Evolutionary conservation across 768 basidiomycete species (phyloP), one percentile per base, ranked within the genome.

Genomic region (Suillus decipiens): DNA sequence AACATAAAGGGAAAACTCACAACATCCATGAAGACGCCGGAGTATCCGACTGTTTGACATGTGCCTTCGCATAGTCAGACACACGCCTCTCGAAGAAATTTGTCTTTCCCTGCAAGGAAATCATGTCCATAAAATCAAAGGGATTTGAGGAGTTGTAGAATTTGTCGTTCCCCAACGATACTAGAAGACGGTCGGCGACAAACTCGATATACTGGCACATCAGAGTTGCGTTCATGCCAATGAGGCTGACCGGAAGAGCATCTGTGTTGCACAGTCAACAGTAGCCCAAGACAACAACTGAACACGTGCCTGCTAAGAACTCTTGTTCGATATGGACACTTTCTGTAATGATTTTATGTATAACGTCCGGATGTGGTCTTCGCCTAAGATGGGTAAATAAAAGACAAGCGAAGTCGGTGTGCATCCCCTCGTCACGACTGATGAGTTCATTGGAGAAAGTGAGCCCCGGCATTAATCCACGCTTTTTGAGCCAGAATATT

Each of bases 401-500:
- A 2, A 97, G 78, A 73, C 95, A 96, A 1, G 95, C 94, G 71
- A 97, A 96, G 75, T 98, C 95, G 71, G 95, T 96, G 76, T 98
- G 96, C 80, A 97, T 89, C 54, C 95, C 96, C 76, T 97, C 96
- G 67, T 97, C 96, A 19, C 96, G 86, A 62, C 90, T 92, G 77
- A 98, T 98, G 70, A 97, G 87, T 75, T 97, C 96, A 73, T 98
- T 98, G 15, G 95, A 96, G 77, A 96, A 97, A 0, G 96, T 94
- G 43, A 98, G 80, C n/a, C 96, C 96, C 31, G 95, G 94, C 95
- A 97, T 95, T 22, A 98, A 81, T 7, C 96, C 96, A 11, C 96
- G 87, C 79, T 97, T 97, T 85, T 97, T 97, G 66, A 98, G 71
- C 95, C 96, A 97, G 76, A 97, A 97, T 68, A 98, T 95, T 47